phyloP scores from a whole-genome alignment of 2,329 filamentous ascomycete species.

The Phaeosphaeriaceae sp. region DNA sequence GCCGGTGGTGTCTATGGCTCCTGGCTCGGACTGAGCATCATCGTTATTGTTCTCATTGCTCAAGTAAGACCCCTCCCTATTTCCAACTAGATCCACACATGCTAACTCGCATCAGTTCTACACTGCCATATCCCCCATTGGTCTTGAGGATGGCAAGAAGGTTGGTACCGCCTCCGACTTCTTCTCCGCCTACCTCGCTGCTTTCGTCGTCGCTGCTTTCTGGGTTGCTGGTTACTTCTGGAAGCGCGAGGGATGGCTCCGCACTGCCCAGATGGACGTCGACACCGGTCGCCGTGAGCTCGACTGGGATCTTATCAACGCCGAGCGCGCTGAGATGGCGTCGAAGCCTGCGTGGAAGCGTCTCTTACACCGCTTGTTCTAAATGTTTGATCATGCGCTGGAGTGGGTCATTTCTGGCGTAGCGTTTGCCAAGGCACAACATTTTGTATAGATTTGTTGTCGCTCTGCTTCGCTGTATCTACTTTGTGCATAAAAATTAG shows the following conservation, averaged over 20 bases:
- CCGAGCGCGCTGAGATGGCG: slow-evolving; percentile 58
- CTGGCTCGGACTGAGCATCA: slow-evolving; percentile 49
- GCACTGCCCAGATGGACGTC: slow-evolving; percentile 67
- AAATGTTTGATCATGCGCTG: slow-evolving; percentile 5
- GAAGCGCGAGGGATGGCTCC: slow-evolving; percentile 70
- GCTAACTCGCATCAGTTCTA: slow-evolving; percentile 47
- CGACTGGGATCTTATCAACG: slow-evolving; percentile 70
- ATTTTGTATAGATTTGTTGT: neutral
- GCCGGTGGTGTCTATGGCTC: slow-evolving; percentile 50
- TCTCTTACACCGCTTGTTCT: slow-evolving; percentile 33
- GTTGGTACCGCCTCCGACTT: slow-evolving; percentile 50
- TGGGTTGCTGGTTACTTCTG: slow-evolving; percentile 64
- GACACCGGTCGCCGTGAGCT: slow-evolving; percentile 70
- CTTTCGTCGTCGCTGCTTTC: slow-evolving; percentile 53
- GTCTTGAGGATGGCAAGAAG: slow-evolving; percentile 9
- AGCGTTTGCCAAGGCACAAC: neutral
- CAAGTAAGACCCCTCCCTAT: slow-evolving; percentile 35
- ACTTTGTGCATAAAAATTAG: neutral
- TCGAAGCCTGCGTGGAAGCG: slow-evolving; percentile 60
- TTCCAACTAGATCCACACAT: neutral
- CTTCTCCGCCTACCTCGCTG: slow-evolving; percentile 57
- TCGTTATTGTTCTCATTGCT: slow-evolving; percentile 48
- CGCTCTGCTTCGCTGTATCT: neutral
- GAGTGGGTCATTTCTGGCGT: neutral
- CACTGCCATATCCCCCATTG: slow-evolving; percentile 44